phyloP scores from a whole-genome alignment of 2,329 filamentous ascomycete genomes.

The Apiospora sp. region DNA sequence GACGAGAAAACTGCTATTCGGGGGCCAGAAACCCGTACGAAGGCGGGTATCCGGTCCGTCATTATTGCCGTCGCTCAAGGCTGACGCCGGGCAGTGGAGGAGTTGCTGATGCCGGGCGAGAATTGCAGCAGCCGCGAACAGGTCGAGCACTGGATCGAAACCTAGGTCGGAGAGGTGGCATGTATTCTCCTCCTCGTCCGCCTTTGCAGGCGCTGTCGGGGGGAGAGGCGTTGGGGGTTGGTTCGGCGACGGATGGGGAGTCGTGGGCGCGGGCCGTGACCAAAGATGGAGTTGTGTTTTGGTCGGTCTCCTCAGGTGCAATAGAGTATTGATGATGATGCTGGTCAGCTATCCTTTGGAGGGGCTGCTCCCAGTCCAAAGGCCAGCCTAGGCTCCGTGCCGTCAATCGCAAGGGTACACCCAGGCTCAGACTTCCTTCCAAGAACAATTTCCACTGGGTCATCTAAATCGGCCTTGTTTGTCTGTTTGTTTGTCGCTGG shows the following conservation, averaged over 20 bases:
- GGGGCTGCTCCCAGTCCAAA: slow-evolving; percentile 21
- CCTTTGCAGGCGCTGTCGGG: slow-evolving; percentile 15
- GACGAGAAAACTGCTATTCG: slow-evolving; percentile 95
- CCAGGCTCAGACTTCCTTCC: slow-evolving; percentile 11
- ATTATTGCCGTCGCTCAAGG: slow-evolving; percentile 34
- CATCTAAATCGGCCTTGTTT: slow-evolving; percentile 15
- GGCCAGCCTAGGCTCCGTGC: slow-evolving; percentile 20
- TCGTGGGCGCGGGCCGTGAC: slow-evolving; percentile 10
- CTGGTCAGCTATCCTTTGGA: slow-evolving; percentile 17
- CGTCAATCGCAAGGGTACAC: slow-evolving; percentile 20
- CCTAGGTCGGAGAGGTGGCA: slow-evolving; percentile 19
- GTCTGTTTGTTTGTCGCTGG: slow-evolving; percentile 10
- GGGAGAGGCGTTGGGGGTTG: neutral
- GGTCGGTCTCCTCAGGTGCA: slow-evolving; percentile 14
- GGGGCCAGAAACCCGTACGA: slow-evolving; percentile 95
- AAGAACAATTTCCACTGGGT: slow-evolving; percentile 18
- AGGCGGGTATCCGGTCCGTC: slow-evolving; percentile 69
- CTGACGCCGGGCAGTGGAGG: slow-evolving; percentile 26
- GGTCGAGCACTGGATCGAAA: slow-evolving; percentile 23
- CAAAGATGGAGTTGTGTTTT: slow-evolving; percentile 15
- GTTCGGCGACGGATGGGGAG: slow-evolving; percentile 9
- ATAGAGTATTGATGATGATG: slow-evolving; percentile 21
- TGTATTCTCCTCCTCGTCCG: slow-evolving; percentile 22
- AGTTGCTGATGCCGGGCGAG: slow-evolving; percentile 22
- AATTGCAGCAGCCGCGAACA: slow-evolving; percentile 22